Base-by-base conservation (phyloP, 805 yeast genomes). In the Torulaspora microellipsoides region DNA sequence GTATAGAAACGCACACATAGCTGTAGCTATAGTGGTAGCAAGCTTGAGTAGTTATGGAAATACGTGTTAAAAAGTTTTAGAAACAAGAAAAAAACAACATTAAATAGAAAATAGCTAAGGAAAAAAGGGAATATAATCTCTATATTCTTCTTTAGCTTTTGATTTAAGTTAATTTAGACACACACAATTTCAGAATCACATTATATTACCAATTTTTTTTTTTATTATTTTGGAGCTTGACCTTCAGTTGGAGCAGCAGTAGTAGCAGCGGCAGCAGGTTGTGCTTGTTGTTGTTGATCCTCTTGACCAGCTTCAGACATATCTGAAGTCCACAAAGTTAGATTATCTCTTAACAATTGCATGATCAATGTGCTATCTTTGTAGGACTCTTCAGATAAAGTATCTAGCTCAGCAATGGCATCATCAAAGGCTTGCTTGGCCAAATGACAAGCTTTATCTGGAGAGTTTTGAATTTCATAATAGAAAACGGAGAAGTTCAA, bases 361-460 rank as follows among this genome's bases (percentile, higher is more conserved):
- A 93, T 93, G 67, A 93, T 93, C 69, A 93, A 81, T 58, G 98
- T 93, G 53, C 97, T 89, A 71, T 91, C 99, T 73, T 91, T 93
- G 82, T 93, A 91, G 56, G 96, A 85, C 75, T 91, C 99, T 75
- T 91, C 99, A 36, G 95, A 86, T 66, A 91, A 78, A 56, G 97
- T 87, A 73, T 91, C 99, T 68, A 91, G 81, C 75, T 93, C 98
- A 53, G 99, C 96, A 67, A 91, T 95, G 53, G 99, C 99, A 66
- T 91, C 98, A 71, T 91, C 99, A 60, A 93, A 91, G 31, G 99
- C 98, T 75, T 91, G 96, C 73, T 91, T 93, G 63, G 99, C 99
- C 69, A 91, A 81, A 69, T 90, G 95, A 71, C 99, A 91, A 59
- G 99, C 99, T 71, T 95, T 87, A 69, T 91, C 97, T 61, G 99